A percentile compares a stretch with the other conserved stretches of the same genome.
These are phyloP conservation scores for Fragilaria crotonensis DNA, from an alignment of 108 stramenopile species.

Conservation along the genomic window DNA sequence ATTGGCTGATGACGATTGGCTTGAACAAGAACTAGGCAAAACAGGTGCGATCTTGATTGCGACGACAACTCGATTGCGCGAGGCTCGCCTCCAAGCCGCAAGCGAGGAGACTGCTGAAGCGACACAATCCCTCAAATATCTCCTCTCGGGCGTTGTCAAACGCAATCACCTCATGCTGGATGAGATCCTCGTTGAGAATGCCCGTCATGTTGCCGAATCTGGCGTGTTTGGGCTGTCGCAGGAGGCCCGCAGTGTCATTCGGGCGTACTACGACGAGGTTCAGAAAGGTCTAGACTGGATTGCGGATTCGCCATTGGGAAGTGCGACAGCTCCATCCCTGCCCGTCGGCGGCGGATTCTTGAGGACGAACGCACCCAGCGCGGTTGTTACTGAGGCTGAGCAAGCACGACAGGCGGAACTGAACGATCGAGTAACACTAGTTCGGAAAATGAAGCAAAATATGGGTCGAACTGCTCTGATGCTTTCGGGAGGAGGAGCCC, in stretches of 20 bases:
- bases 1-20: background rate
- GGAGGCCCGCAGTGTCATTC: conserved; percentile 53
- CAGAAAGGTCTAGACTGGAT: conserved; percentile 61
- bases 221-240: conserved; percentile 54
- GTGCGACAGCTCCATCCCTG: background rate
- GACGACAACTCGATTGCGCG: conserved; percentile 48
- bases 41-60: conserved; percentile 54
- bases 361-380: background rate
- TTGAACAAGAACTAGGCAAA: conserved; percentile 41
- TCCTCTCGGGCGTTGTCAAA: conserved; percentile 77
- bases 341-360: background rate
- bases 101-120: conserved; percentile 14
- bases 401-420: conserved; percentile 24
- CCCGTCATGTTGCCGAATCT: conserved; percentile 57
- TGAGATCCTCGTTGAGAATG: conserved; percentile 65
- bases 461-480: conserved; percentile 87
- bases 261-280: conserved; percentile 65
- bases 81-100: conserved; percentile 51
- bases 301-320: conserved; percentile 31
- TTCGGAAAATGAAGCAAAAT: conserved; percentile 82
- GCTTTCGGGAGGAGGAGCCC: conserved; percentile 88
- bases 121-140: conserved; percentile 49
- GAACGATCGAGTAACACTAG: conserved; percentile 46
- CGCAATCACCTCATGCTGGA: conserved; percentile 87
- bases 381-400: background rate